Conservation (phyloP, 2,329 filamentous ascomycete genomes). For the Trichoderma sp. region DNA sequence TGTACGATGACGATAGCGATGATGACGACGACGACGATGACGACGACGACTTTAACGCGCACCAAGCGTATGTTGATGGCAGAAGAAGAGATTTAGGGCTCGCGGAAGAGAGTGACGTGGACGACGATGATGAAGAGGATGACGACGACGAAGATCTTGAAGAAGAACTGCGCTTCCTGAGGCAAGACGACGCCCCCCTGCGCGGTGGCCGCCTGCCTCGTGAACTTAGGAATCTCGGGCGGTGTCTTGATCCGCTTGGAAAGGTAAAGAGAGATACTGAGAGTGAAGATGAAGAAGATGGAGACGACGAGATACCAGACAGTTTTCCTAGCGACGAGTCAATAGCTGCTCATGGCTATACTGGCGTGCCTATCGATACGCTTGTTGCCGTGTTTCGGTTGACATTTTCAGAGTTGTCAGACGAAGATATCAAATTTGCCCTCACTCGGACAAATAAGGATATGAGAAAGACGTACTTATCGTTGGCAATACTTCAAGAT, state of each 20-base stretch:
- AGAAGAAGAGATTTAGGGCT: background rate
- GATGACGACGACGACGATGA: slow-evolving; percentile 25
- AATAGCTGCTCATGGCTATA: background rate
- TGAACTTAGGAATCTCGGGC: background rate
- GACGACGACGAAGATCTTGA: slow-evolving; percentile 19
- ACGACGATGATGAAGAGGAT: background rate
- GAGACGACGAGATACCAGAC: slow-evolving; percentile 30
- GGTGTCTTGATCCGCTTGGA: background rate
- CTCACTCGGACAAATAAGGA: slow-evolving; percentile 36
- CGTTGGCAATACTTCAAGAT: slow-evolving; percentile 39
- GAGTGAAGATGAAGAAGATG: slow-evolving; percentile 27
- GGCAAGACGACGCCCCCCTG: background rate
- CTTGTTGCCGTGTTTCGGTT: slow-evolving; percentile 39
- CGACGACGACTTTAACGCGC: slow-evolving; percentile 26
- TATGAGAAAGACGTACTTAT: slow-evolving; percentile 42
- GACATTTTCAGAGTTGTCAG: slow-evolving; percentile 46
- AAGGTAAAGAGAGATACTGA: slow-evolving; percentile 28
- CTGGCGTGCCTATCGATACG: slow-evolving; percentile 35
- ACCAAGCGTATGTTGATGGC: background rate
- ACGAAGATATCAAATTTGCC: slow-evolving; percentile 42
- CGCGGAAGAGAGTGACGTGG: background rate
- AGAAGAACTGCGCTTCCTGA: background rate
- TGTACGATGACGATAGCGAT: slow-evolving; percentile 36
- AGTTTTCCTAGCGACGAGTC: slow-evolving; percentile 27
- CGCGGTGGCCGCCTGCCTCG: no score